These are phyloP conservation scores for Xylariales sp. DNA, from an alignment of 2,329 filamentous ascomycete species.

Conservation along the genomic window DNA sequence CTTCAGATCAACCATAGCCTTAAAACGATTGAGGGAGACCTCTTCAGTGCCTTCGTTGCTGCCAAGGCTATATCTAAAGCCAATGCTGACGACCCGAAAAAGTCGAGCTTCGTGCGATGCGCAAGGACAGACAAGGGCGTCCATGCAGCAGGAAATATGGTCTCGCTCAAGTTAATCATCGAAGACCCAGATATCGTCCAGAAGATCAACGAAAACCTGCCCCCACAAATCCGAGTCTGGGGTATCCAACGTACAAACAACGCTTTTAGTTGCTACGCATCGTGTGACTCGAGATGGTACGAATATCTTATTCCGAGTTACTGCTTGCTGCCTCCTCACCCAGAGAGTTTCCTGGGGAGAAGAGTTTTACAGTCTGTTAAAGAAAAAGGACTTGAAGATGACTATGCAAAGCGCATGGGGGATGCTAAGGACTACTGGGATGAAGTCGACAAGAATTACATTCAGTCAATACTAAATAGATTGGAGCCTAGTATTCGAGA, in stretches of 20 bases:
- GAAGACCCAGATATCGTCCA: constrained; percentile 88
- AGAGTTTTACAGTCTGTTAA: constrained; percentile 83
- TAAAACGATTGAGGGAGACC: constrained; percentile 94
- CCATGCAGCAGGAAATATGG: constrained; percentile 93
- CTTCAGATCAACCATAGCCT: constrained; percentile 89
- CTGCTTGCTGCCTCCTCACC: constrained; percentile 91
- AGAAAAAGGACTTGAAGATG: constrained; percentile 77
- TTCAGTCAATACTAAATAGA: constrained; percentile 74
- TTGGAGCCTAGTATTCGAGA: constrained; percentile 73
- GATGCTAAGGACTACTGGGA: constrained; percentile 88
- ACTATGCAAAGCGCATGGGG: constrained; percentile 74
- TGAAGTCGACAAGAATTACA: constrained; percentile 80
- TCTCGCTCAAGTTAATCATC: constrained; percentile 94
- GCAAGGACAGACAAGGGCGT: constrained; percentile 98
- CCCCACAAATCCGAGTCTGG: constrained; percentile 93
- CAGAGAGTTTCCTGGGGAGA: constrained; percentile 84
- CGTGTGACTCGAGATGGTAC: constrained; percentile 95
- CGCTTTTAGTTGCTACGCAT: constrained; percentile 92
- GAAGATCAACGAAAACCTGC: constrained; percentile 89
- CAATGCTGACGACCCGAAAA: constrained; percentile 96
- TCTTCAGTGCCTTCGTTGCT: constrained; percentile 91
- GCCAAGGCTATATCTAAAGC: constrained; percentile 96
- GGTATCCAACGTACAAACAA: constrained; percentile 90
- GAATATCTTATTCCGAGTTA: constrained; percentile 97
- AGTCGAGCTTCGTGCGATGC: constrained; percentile 92